Conservation (phyloP, 2,329 filamentous ascomycete species). For the Ophiostoma tasmaniense region DNA sequence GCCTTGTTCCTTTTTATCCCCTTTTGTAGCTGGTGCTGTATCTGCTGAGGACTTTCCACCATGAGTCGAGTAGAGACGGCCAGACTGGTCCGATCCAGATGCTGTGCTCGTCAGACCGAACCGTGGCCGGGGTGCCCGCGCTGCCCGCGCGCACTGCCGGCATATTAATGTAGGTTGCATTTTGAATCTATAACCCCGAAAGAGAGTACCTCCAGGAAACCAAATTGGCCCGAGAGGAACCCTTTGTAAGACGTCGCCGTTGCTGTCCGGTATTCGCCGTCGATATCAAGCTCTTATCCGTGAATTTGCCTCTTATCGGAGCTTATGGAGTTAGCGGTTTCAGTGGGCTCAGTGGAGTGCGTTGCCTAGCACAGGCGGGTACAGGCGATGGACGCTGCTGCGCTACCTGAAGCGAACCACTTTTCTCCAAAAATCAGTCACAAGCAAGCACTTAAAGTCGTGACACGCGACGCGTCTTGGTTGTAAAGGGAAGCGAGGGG, state of each 20-base stretch:
- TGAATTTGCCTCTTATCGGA: background rate
- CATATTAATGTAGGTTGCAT: conserved; percentile 7
- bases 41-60: background rate
- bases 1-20: conserved; percentile 24
- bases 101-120: background rate
- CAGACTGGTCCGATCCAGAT: background rate
- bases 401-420: background rate
- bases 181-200: background rate
- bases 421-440: background rate
- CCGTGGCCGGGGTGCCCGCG: background rate
- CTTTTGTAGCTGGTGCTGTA: too few species aligned
- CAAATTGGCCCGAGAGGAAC: background rate
- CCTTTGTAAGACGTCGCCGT: background rate
- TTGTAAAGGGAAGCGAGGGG: conserved; percentile 5
- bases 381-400: too few species aligned
- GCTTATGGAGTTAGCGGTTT: background rate
- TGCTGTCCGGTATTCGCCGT: background rate
- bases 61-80: background rate
- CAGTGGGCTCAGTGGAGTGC: background rate
- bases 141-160: conserved; percentile 9
- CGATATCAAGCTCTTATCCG: background rate
- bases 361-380: background rate
- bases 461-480: conserved; percentile 13
- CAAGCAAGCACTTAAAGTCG: background rate
- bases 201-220: background rate